Evolutionary conservation across 495 filamentous ascomycete genomes (phyloP), one percentile per base, ranked within the genome.

Genomic region (Parathielavia appendiculata): DNA sequence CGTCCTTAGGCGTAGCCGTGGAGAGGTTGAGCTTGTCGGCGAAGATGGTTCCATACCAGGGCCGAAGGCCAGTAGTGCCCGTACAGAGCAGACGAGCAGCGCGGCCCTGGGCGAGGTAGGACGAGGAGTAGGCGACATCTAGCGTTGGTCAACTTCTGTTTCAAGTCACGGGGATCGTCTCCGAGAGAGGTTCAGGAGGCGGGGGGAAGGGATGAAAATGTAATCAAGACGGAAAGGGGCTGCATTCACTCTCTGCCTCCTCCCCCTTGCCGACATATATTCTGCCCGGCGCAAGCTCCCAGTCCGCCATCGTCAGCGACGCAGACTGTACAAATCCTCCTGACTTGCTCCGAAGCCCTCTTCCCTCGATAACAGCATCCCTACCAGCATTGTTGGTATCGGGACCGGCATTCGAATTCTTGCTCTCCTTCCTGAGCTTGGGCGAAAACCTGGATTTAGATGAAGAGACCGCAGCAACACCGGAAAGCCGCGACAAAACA

Each of bases 271-370:
- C 57, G 12, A 54, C 49, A 1, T 36, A 35, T 26, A 60, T 59
- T 36, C 53, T 54, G 6, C 57, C 61, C 1, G 61, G 61, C 0
- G 53, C 54, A 35, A 60, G 57, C 30, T 63, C 61, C 61, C 62
- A 63, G 13, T 50, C 50, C 0, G 60, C 47, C 60, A 56, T 58
- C 17, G 23, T 51, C 26, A 45, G 14, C 6, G 45, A 34, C 38
- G 23, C 5, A 10, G 56, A 14, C 11, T 36, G 19, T 5, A 9
- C 22, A n/a, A n/a, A n/a, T n/a, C 36, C 36, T 7, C 38, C 38
- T 26, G 51, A 1, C 8, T 17, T 40, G 6, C 16, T 9, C 11
- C 36, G 11, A 6, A 2, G 17, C 0, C 11, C 19, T 6, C 16
- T 10, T 11, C 23, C 32, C 7, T 51, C 32, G 34, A 39, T 6